Evolutionary conservation across 2,329 filamentous ascomycete species (phyloP), one percentile per base, ranked within the genome.

Genomic region (Incumbomyces lentus): DNA sequence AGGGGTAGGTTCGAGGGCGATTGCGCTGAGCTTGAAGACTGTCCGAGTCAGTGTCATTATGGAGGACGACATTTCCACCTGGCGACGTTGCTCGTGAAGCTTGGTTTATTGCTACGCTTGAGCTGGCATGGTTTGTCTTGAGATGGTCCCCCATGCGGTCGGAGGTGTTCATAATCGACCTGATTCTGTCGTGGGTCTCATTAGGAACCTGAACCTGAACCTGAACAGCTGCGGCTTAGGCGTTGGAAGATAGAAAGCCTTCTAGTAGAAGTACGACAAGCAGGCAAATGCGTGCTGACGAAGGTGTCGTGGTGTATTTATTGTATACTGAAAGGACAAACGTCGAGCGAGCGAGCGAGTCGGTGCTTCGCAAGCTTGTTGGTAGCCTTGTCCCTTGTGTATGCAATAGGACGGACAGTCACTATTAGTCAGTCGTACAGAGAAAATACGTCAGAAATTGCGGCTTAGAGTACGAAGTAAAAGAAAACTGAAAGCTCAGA

Each of bases 11-110:
- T 52, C 92, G 81, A 31, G 87, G 86, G 53, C 79, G 70, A 53
- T 72, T 75, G 43, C 90, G 82, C 62, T 88, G 85, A 54, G 84
- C 70, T 51, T 74, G 72, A 50, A 74, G 69, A 29, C 63, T 62
- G 53, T 74, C 71, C 48, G 66, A 65, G 49, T 65, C 62, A 39
- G 63, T 59, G 53, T 73, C 73, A 58, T 78, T 75, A 49, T 68
- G 59, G 55, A 71, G 68, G 26, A 58, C 52, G 19, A 62, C 64
- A 54, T 64, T 68, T 53, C 64, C 73, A 52, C 86, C 87, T 2
- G 89, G 89, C 1, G 88, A 90, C 36, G 88, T 92, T 33, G 87
- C 86, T 62, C 88, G 79, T 40, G 89, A 95, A 59, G 86, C 81
- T 58, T 85, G 81, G 12, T 30, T 19, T n/a, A 19, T 19, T 29